Conservation (phyloP, 352 stramenopile species). For the Phytophthora pinifolia region DNA sequence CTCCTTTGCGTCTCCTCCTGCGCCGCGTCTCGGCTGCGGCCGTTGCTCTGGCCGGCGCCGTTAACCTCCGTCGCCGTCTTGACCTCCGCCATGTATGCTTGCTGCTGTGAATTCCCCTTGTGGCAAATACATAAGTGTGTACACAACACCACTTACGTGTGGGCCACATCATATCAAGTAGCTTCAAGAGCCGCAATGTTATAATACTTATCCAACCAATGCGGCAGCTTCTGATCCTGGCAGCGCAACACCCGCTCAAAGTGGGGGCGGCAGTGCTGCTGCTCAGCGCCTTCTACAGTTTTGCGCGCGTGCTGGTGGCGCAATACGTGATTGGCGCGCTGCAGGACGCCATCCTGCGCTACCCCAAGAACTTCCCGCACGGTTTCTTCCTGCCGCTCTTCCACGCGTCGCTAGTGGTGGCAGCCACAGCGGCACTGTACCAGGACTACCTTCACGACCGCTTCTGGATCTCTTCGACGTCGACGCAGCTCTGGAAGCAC, state of each 20-base stretch:
- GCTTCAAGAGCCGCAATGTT: neutral
- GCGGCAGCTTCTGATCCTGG: constrained; percentile 53
- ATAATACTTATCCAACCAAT: constrained; percentile 15
- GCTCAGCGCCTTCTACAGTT: constrained; percentile 65
- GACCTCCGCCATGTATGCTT: constrained; percentile 26
- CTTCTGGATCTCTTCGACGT: constrained; percentile 30
- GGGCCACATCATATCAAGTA: neutral
- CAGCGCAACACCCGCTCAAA: constrained; percentile 63
- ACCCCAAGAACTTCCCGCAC: constrained; percentile 59
- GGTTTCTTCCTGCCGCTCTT: constrained; percentile 60
- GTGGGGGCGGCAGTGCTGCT: constrained; percentile 49
- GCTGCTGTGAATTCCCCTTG: constrained; percentile 2
- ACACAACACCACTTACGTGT: neutral
- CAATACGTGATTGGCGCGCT: constrained; percentile 50
- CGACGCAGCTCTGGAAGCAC: constrained; percentile 47
- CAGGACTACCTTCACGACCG: constrained; percentile 39
- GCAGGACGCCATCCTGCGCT: constrained; percentile 52
- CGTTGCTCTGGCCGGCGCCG: constrained; percentile 26
- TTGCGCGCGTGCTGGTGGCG: constrained; percentile 63
- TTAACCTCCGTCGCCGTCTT: constrained; percentile 26
- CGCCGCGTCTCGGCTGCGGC: constrained; percentile 23
- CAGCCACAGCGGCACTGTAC: constrained; percentile 41
- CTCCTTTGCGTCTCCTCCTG: constrained; percentile 40
- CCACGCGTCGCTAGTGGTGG: constrained; percentile 38
- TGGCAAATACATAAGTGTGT: constrained; percentile 3